Base-by-base conservation (phyloP, 2,329 filamentous ascomycete genomes). In the Ceratocystiopsis brevicomis region DNA sequence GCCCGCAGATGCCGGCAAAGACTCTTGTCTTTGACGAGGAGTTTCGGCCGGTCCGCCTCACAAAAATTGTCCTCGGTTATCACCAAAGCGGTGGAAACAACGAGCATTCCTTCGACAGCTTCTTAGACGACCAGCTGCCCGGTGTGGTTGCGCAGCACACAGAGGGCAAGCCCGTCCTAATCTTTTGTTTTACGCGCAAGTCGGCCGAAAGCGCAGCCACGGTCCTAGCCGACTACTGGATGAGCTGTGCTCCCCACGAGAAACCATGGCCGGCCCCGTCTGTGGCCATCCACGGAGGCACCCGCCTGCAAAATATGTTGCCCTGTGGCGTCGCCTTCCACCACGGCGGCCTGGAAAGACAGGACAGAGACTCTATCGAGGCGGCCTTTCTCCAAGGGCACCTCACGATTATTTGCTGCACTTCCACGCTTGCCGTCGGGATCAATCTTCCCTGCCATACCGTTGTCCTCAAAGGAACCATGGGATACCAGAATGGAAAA, bases 371-470 rank as follows among this genome's bases (percentile, higher is more conserved):
- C 36, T 63, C 68, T 1, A 64, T 92, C 16, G 82, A 90, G 53
- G 68, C 67, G 38, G 69, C 68, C 0, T 93, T 79, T 51, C 60
- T 85, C 4, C 62, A 72, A 16, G 80, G 82, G 0, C 66, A 83
- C n/a, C 68, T 92, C 45, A 77, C 66, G 49, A 74, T 92, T 32
- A 86, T 93, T 42, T 92, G 85, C 57, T 90, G 82, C 55, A 93
- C 84, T 0, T 87, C 83, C 0, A 93, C 84, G 0, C 63, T 93
- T 16, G 82, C 84, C 1, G 78, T 90, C 13, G 84, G 84, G 0
- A 72, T 93, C 30, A 93, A 93, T 54, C 59, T 92, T 11, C 85
- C 84, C 11, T 86, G 83, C 47, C 80, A 90, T 54, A 72, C 87
- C 3, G 83, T 87, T 4, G 75, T 92, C 11, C 71, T 93, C 44